Conservation (phyloP, 345 rosid species). For the Dipteronia sinensis region DNA sequence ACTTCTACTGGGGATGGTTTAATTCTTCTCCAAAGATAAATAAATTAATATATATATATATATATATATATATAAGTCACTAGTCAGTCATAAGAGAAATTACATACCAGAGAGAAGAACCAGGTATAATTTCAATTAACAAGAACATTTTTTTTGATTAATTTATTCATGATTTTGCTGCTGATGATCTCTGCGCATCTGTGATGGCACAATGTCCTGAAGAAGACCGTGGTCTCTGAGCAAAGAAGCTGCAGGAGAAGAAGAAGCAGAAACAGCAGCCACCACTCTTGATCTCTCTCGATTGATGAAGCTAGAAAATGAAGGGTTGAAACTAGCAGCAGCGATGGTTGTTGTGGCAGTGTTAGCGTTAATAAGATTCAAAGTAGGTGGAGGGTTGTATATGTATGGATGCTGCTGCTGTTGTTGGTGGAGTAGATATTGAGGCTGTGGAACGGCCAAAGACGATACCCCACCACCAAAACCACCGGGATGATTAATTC, state of each 20-base stretch:
- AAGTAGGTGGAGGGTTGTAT: conserved; percentile 39
- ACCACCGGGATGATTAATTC: conserved; percentile 35
- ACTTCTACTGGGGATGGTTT: conserved; percentile 22
- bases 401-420: conserved; percentile 34
- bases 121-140: background rate
- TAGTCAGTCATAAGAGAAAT: conserved; percentile 27
- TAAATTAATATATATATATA: background rate
- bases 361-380: conserved; percentile 25
- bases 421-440: conserved; percentile 30
- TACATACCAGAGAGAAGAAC: conserved; percentile 36
- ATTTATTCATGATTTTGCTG: conserved; percentile 36
- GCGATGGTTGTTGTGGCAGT: conserved; percentile 2
- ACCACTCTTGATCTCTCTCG: conserved; percentile 30
- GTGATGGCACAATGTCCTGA: conserved; percentile 86
- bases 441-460: conserved; percentile 51
- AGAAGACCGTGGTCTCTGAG: conserved; percentile 81
- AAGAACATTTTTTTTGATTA: background rate
- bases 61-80: background rate
- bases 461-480: conserved; percentile 37
- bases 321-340: conserved; percentile 31
- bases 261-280: background rate
- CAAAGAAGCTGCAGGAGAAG: conserved; percentile 30
- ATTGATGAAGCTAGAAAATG: conserved; percentile 31
- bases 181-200: conserved; percentile 43
- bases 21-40: conserved; percentile 17